Base-by-base conservation (phyloP, 2,329 filamentous ascomycete genomes). In the Penicillium sp. region DNA sequence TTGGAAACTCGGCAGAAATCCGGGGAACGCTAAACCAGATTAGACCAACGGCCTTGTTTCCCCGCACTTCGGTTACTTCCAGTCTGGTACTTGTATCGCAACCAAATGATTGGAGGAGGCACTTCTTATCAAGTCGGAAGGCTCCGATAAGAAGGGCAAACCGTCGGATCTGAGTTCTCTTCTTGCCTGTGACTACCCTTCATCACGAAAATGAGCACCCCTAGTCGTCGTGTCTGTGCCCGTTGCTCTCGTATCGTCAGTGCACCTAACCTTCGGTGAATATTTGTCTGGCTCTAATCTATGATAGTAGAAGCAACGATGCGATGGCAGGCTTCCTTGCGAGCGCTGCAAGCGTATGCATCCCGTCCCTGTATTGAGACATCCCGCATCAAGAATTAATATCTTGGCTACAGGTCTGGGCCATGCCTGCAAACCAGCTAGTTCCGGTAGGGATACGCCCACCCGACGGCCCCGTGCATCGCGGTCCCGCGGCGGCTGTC, bases 241-340 rank as follows among this genome's bases (percentile, higher is more conserved):
- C 57, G 54, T 25, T 61, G 59, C 38, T 52, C 59, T 15, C 59
- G 52, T 4, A 59, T 61, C 27, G 59, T 59, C 7, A 52, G 59
- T 44, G 27, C 10, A 29, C 10, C 18, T 16, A 4, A 10, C 15
- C n/a, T 5, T 16, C 6, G 16, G 15, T 16, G 4, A 6, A n/a
- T 10, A 34, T 5, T 31, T 6, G 12, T 13, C 23, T 13, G 10
- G 21, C 4, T 31, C 48, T 55, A 32, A 53, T 41, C 2, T 29
- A 9, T 27, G 21, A 15, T n/a, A 25, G n/a, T 25, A 65, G 64
- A 68, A 68, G 60, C 66, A 68, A 61, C 60, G 63, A 51, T 68
- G 66, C 52, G 65, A 68, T 35, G 66, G 66, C 6, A 56, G 46
- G 3, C 31, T 49, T 7, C 65, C 66, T 8, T 68, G 66, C 27